These are phyloP conservation scores for Quercus engelmannii DNA, from an alignment of 306 rosid species.

Conservation along the genomic window DNA sequence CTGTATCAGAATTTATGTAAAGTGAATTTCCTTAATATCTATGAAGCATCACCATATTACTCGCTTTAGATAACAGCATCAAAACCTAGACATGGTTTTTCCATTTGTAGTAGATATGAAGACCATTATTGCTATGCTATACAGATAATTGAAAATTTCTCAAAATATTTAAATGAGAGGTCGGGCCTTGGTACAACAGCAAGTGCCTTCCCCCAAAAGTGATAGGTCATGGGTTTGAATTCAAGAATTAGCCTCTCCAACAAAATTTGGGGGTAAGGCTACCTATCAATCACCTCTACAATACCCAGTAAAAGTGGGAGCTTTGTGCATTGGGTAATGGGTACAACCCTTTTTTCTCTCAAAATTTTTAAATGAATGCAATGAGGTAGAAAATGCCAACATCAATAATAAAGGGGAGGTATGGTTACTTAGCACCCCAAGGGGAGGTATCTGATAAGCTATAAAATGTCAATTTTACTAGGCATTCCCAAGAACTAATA, in stretches of 20 bases:
- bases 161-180: background rate
- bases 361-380: background rate
- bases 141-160: background rate
- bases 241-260: too few relatives aligned
- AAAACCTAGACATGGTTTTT: background rate
- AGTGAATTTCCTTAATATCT: conserved; percentile 11
- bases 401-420: background rate
- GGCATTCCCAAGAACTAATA: background rate
- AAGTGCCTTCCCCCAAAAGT: too few relatives aligned
- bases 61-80: background rate
- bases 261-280: too few relatives aligned
- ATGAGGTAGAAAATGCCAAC: background rate
- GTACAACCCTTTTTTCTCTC: too few relatives aligned
- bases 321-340: too few relatives aligned
- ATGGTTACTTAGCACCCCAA: background rate
- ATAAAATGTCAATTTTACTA: background rate
- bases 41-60: conserved; percentile 10
- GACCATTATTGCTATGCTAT: background rate
- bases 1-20: background rate
- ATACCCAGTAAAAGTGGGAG: too few relatives aligned
- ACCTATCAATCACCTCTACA: too few relatives aligned
- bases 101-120: background rate
- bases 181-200: too few relatives aligned
- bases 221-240: too few relatives aligned
- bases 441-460: background rate